These are phyloP conservation scores for Yueomyces sp. DNA, from an alignment of 805 yeast species.

Conservation along the genomic window DNA sequence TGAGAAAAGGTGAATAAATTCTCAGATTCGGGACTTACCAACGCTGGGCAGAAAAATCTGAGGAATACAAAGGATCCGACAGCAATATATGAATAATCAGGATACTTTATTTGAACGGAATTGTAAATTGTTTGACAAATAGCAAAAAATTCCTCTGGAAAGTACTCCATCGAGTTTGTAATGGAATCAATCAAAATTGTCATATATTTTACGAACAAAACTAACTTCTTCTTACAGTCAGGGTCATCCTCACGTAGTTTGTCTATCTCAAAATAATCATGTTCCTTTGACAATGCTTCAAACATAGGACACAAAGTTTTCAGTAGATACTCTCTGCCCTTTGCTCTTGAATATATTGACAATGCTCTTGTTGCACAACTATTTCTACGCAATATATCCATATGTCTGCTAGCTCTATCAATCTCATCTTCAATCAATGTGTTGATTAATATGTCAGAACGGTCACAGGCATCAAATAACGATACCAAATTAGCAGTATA, in stretches of 20 bases:
- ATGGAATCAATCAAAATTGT: constrained; percentile 47
- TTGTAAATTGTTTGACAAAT: constrained; percentile 54
- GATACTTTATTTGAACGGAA: constrained; percentile 47
- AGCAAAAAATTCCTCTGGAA: constrained; percentile 62
- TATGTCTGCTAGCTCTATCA: constrained; percentile 40
- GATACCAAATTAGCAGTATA: constrained; percentile 53
- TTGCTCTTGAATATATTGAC: constrained; percentile 55
- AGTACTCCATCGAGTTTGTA: constrained; percentile 34
- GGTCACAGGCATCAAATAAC: constrained; percentile 34
- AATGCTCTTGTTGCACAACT: constrained; percentile 70
- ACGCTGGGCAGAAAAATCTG: constrained; percentile 75
- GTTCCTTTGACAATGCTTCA: constrained; percentile 35
- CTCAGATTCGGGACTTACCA: constrained; percentile 66
- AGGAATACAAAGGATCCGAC: constrained; percentile 81
- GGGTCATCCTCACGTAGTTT: constrained; percentile 28
- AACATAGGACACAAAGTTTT: constrained; percentile 43
- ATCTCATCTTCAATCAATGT: constrained; percentile 53
- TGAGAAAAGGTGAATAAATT: constrained; percentile 28
- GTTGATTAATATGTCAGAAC: constrained; percentile 34
- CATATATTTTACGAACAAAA: constrained; percentile 43
- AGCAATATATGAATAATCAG: constrained; percentile 52
- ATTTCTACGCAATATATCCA: constrained; percentile 68
- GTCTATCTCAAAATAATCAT: constrained; percentile 53
- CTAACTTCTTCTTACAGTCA: constrained; percentile 28
- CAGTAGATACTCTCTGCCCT: constrained; percentile 47